Evolutionary conservation across 768 basidiomycete species (phyloP), one percentile per base, ranked within the genome.

Genomic region (Hygrocybe punicea): DNA sequence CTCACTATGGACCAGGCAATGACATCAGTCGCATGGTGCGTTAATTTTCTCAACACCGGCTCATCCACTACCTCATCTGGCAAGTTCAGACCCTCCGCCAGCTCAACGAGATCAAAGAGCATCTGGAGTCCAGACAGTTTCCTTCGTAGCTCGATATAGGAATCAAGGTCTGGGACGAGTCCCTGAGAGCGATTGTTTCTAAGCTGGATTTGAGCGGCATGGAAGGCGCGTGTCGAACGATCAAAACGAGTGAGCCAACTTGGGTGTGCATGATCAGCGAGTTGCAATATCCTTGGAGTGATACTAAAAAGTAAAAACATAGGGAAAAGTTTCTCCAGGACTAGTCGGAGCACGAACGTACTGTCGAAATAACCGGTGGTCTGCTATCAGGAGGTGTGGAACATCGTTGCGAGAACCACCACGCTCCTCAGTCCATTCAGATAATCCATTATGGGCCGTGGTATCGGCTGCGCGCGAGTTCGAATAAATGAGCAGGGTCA

Each of bases 1-100:
- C 54, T 55, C 66, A 86, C 86, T 70, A 78, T 70, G n/a, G 81
- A 78, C 72, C 79, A 79, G 6, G 75, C 73, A 11, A 84, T 75
- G 44, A 86, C 72, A 60, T 85, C 77, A 8, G 75, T 71, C 1
- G 80, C 80, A 48, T 73, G 63, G 25, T 71, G 64, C 36, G 70
- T 73, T 8, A 85, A 61, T 13, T 65, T 64, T 21, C 52, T 56
- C 13, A 81, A 56, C n/a, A 62, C 53, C 8, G 67, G 62, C 14
- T 66, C 60, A 11, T 65, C 65, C 17, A 62, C 58, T n/a, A 55
- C 34, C 24, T 57, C 56, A 10, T 74, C 71, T 0, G 77, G 72
- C 1, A 80, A 49, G 19, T 59, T 55, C 24, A 81, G 64, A n/a
- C 80, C 79, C 44, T 79, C 80, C 0, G 79, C 73, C 55, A 83